These are phyloP conservation scores for Chara braunii DNA, from an alignment of 139 green algal genomes.

Conservation along the genomic window DNA sequence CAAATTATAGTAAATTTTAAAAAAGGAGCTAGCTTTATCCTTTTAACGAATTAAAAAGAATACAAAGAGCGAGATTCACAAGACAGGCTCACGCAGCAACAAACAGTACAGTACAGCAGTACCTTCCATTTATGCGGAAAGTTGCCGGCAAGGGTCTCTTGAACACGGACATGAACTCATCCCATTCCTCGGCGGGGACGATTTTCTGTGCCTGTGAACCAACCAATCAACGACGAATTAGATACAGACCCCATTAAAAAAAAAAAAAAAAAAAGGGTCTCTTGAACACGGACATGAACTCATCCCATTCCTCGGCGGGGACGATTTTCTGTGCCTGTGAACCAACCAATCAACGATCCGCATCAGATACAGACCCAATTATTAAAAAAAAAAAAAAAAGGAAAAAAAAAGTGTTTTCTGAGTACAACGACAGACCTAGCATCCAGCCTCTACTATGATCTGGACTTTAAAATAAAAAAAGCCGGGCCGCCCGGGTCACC, in stretches of 20 bases:
- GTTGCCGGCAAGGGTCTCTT: slow-evolving; percentile 74
- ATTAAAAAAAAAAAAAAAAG: too few relatives aligned
- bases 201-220: slow-evolving; percentile 58
- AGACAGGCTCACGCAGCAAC: background rate
- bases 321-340: slow-evolving; percentile 61
- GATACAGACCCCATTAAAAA: too few relatives aligned
- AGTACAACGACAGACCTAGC: too few relatives aligned
- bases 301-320: slow-evolving; percentile 74
- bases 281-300: slow-evolving; percentile 76
- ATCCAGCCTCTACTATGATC: too few relatives aligned
- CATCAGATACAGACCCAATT: too few relatives aligned
- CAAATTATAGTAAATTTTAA: background rate
- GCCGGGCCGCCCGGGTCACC: too few relatives aligned
- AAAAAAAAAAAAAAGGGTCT: too few relatives aligned
- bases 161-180: slow-evolving; percentile 71
- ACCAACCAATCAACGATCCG: too few relatives aligned
- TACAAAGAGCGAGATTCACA: background rate
- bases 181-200: slow-evolving; percentile 73
- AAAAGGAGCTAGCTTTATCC: background rate
- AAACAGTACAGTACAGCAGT: background rate
- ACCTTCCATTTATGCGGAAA: slow-evolving; percentile 93
- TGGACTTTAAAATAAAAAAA: too few relatives aligned
- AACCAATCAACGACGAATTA: too few relatives aligned
- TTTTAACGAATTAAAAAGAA: slow-evolving; percentile 3
- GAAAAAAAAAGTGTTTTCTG: too few relatives aligned